These are phyloP conservation scores for Sugiyamaella qingdaonensis DNA, from an alignment of 805 yeast genomes.

Conservation along the genomic window DNA sequence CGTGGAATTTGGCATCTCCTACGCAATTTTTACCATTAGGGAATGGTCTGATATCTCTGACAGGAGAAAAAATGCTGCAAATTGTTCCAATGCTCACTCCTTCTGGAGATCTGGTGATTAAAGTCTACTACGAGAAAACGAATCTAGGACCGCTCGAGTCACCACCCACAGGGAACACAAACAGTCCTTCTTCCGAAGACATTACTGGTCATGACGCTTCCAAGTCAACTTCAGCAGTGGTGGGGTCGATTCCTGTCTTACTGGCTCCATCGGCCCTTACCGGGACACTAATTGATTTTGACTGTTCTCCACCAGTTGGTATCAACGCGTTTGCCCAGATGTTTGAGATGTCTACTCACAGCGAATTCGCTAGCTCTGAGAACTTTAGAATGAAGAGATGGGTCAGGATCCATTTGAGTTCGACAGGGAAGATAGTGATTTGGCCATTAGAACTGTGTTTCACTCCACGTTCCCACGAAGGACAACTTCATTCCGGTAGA, in stretches of 20 bases:
- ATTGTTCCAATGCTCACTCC: conserved; percentile 21
- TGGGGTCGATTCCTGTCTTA: neutral
- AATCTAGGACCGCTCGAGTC: neutral
- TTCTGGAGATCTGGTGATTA: conserved; percentile 23
- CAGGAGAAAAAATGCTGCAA: conserved; percentile 17
- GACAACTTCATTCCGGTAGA: neutral
- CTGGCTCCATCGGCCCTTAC: conserved; percentile 12
- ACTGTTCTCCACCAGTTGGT: conserved; percentile 9
- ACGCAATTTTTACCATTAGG: conserved; percentile 20
- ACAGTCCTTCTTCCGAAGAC: neutral
- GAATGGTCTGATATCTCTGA: conserved; percentile 11
- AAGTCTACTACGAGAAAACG: conserved; percentile 16
- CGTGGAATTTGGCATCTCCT: conserved; percentile 11
- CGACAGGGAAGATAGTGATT: conserved; percentile 8
- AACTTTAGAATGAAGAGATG: conserved; percentile 7
- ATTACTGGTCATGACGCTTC: neutral
- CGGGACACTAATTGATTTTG: conserved; percentile 6
- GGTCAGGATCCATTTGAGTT: conserved; percentile 14
- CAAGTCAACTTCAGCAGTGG: neutral
- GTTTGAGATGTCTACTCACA: conserved; percentile 7
- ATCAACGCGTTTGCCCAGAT: conserved; percentile 2
- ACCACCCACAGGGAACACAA: neutral
- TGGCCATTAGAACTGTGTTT: conserved; percentile 24
- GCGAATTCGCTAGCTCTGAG: conserved; percentile 4
- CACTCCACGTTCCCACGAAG: neutral